Base-by-base conservation (phyloP, 225 moss, liverwort and hornwort genomes). In the Anthoceros angustus region DNA sequence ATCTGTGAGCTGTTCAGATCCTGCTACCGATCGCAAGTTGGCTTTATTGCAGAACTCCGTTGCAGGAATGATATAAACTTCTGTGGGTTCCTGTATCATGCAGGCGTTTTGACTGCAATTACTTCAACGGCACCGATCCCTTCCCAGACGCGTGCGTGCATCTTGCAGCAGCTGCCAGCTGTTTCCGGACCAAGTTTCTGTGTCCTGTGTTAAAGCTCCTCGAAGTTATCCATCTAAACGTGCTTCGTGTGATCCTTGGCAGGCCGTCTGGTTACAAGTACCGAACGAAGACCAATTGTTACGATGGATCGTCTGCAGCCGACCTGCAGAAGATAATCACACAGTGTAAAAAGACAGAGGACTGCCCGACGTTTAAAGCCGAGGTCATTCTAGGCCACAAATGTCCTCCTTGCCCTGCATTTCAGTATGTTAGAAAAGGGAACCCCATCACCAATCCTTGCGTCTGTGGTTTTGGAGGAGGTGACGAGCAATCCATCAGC, bases 111-210 rank as follows among this genome's bases (percentile, higher is more conserved):
- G 45, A 46, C 45, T 46, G 45, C 45, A 46, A 46, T 46, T 46
- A 46, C 45, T 46, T 46, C 45, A 46, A 46, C 45, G 45, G 45
- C 45, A 46, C 45, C 45, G 45, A 46, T 46, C 45, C 45, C 45
- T 11, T 46, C 45, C 45, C 45, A 6, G 6, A 46, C 45, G 5
- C 1, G 45, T 46, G 45, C 45, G 45, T 46, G 45, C 45, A 46
- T 46, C 45, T 46, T 46, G 2, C 45, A 6, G 45, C 45, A 16
- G 45, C 6, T 46, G 45, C 45, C 45, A 2, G 1, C 1, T 46
- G 45, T 46, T 46, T 46, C 45, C 45, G 5, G 45, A 5, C 45
- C 5, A 46, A 46, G 5, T 46, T 46, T 46, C 45, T 1, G 45
- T 46, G 45, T 46, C 2, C 45, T 46, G 45, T 46, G 45, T 46